These are phyloP conservation scores for Lavandula angustifolia DNA, from an alignment of 257 asterid genomes.

Conservation along the genomic window DNA sequence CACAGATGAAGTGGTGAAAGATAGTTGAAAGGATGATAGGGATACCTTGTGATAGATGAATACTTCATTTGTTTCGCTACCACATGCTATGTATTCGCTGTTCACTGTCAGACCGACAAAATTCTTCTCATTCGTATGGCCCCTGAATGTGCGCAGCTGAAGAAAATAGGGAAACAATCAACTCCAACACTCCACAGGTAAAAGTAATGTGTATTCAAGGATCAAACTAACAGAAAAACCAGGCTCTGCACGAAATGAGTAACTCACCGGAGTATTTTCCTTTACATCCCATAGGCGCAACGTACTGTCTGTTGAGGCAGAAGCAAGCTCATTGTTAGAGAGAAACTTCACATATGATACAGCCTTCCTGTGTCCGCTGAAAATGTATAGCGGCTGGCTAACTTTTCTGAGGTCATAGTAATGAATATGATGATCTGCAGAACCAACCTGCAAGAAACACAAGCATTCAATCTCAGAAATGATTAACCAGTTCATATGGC, in stretches of 20 bases:
- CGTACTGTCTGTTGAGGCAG: conserved; percentile 93
- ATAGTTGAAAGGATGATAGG: not conserved
- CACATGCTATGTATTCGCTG: conserved; percentile 79
- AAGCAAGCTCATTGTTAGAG: conserved; percentile 73
- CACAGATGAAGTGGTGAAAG: not conserved
- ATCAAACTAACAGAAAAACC: not conserved
- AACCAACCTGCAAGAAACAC: conserved; percentile 65
- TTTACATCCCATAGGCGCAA: conserved; percentile 88
- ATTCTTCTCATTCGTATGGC: conserved; percentile 80
- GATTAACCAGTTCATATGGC: not conserved
- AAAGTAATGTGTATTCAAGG: no score
- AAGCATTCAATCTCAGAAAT: conserved; percentile 5
- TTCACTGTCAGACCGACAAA: conserved; percentile 79
- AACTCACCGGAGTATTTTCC: conserved; percentile 68
- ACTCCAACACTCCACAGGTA: not conserved
- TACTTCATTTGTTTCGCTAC: conserved; percentile 89
- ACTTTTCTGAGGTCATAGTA: conserved; percentile 81
- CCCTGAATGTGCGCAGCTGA: conserved; percentile 76
- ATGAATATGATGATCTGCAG: conserved; percentile 85
- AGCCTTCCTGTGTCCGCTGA: conserved; percentile 82
- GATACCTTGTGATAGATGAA: conserved; percentile 80
- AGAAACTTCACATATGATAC: conserved; percentile 87
- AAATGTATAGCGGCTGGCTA: conserved; percentile 64
- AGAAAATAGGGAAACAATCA: conserved; percentile 4
- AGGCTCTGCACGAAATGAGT: not conserved